Evolutionary conservation across 805 yeast species (phyloP), one percentile per base, ranked within the genome.

Genomic region (Starmera pachycereana): DNA sequence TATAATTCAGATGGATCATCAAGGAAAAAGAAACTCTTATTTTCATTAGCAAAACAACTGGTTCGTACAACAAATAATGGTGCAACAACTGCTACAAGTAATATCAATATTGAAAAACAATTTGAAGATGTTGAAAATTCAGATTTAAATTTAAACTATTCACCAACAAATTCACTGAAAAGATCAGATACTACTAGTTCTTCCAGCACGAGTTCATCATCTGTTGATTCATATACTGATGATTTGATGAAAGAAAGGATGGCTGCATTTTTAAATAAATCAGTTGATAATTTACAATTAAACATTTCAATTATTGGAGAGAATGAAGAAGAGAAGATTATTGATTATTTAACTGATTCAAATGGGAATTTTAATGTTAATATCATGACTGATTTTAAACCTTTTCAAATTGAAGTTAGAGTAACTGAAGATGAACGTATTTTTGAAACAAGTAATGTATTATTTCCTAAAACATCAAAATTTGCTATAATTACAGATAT

Each of bases 401-500:
- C 96, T 1, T 64, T 77, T 0, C 61, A 68, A 14, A 61, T 80
- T 3, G 76, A 72, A 43, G 81, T 73, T 11, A 57, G 69, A 4
- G 67, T 78, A 1, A 47, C 60, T 0, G 53, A 61, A 4, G 73
- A 77, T 43, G 72, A 75, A 18, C 60, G 69, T 11, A 63, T 76
- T 8, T 63, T 69, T 40, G 60, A 66, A 3, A 66, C 71, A 38
- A 68, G 69, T 40, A 72, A 72, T 25, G 58, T 71, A 2, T 60
- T 65, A 38, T 50, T 69, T 29, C 65, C 76, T 11, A 60, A 65
- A 3, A 22, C 45, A 8, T 46, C 54, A 0, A 92, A 95, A 0
- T 63, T 80, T 18, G 85, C 84, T 11, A 58, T 92, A 2, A 88
- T 92, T 18, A 79, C 89, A 51, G 99, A 92, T 58, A 80, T 92